Evolutionary conservation across 768 basidiomycete genomes (phyloP).

Genomic region (Termitomyces sp.): DNA sequence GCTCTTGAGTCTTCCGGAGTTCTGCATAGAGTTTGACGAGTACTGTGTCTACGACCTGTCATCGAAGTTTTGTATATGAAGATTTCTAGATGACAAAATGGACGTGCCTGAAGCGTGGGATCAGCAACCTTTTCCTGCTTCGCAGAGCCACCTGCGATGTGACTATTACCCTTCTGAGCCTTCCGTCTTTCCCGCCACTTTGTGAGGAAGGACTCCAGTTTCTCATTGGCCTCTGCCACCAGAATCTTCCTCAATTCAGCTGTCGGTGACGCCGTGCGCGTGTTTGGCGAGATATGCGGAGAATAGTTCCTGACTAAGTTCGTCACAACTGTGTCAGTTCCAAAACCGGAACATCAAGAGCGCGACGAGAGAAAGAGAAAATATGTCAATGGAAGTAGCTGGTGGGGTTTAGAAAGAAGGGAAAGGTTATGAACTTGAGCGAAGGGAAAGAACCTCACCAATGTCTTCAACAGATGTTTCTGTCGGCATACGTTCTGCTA

Average conservation of each 20-base stretch:
- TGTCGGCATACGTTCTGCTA: slow-evolving; percentile 63
- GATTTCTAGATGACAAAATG: background rate
- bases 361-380: slow-evolving; percentile 23
- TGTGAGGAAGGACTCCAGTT: slow-evolving; percentile 66
- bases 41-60: slow-evolving; percentile 75
- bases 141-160: slow-evolving; percentile 4
- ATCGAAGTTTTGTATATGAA: background rate
- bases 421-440: slow-evolving; percentile 8
- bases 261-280: slow-evolving; percentile 63
- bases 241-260: slow-evolving; percentile 64
- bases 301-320: slow-evolving; percentile 93
- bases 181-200: slow-evolving; percentile 50
- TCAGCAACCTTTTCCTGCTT: slow-evolving; percentile 4
- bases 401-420: slow-evolving; percentile 7
- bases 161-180: slow-evolving; percentile 22
- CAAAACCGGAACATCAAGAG: slow-evolving; percentile 38
- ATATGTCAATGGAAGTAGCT: slow-evolving; percentile 22
- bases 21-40: slow-evolving; percentile 70
- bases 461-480: slow-evolving; percentile 76
- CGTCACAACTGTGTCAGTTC: slow-evolving; percentile 74
- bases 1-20: slow-evolving; percentile 53
- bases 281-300: slow-evolving; percentile 72
- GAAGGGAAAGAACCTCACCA: slow-evolving; percentile 54
- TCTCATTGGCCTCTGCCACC: slow-evolving; percentile 60
- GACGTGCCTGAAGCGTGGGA: slow-evolving; percentile 12